Percentiles rank a stretch among this genome's conserved stretches.
Evolutionary conservation across 352 stramenopile genomes (phyloP).

Genomic region (Globisporangium cederbergense): DNA sequence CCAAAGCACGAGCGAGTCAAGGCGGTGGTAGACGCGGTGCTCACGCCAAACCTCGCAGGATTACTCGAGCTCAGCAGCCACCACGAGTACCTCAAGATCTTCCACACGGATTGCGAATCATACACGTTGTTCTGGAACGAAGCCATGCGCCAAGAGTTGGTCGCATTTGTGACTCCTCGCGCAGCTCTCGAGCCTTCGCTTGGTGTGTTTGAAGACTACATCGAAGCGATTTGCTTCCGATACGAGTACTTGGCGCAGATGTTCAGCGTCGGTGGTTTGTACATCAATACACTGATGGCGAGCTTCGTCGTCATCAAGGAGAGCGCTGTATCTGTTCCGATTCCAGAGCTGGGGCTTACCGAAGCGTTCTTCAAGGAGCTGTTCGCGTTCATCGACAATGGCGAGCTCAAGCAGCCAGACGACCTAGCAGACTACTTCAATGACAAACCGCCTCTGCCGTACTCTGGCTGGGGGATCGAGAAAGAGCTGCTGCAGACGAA

Average conservation of each 20-base stretch:
- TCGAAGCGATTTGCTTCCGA: conserved; percentile 56
- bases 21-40: conserved; percentile 42
- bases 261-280: conserved; percentile 66
- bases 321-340: conserved; percentile 31
- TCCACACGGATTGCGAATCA: conserved; percentile 71
- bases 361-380: conserved; percentile 70
- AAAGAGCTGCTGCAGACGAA: conserved; percentile 42
- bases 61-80: conserved; percentile 63
- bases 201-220: conserved; percentile 38
- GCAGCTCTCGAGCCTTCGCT: conserved; percentile 33
- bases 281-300: conserved; percentile 70
- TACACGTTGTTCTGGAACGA: conserved; percentile 82
- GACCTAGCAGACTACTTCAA: conserved; percentile 27
- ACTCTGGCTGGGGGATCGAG: conserved; percentile 57
- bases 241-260: conserved; percentile 64
- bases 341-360: conserved; percentile 53
- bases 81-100: conserved; percentile 82
- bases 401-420: conserved; percentile 37
- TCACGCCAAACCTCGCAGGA: conserved; percentile 72
- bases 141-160: conserved; percentile 66
- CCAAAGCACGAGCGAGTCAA: conserved; percentile 43
- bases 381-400: conserved; percentile 78
- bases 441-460: conserved; percentile 34
- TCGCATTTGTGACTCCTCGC: conserved; percentile 45
- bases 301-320: conserved; percentile 68